Evolutionary conservation across 1,284 basidiomycete genomes (phyloP).

Genomic region (Veloporphyrellus conicus): DNA sequence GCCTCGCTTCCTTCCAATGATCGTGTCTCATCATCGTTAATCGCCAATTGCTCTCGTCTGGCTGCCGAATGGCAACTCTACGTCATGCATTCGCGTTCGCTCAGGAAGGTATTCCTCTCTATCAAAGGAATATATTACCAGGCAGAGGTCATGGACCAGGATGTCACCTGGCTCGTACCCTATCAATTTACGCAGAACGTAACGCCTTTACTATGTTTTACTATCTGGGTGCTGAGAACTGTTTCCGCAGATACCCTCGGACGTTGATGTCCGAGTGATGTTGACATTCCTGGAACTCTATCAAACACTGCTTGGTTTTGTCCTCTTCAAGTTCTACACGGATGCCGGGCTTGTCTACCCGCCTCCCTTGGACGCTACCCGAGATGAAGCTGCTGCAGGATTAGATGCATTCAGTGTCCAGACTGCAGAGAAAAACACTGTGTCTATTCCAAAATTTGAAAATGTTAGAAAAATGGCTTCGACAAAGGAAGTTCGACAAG

Average conservation of each 20-base stretch:
- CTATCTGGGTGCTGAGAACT: conserved; percentile 7
- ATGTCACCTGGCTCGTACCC: conserved; percentile 94
- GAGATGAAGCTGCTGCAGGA: conserved; percentile 86
- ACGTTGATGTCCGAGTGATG: conserved; percentile 98
- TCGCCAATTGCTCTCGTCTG: conserved; percentile 88
- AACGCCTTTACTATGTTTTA: conserved; percentile 25
- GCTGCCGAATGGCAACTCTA: conserved; percentile 94
- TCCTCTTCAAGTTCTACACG: conserved; percentile 97
- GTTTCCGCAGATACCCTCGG: conserved; percentile 73
- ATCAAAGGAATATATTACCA: conserved; percentile 99
- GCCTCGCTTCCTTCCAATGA: conserved; percentile 82
- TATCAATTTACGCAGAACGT: conserved; percentile 98
- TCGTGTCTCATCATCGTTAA: conserved; percentile 77
- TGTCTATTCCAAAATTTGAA: conserved; percentile 40
- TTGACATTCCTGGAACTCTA: conserved; percentile 98
- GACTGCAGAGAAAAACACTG: conserved; percentile 37
- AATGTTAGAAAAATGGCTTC: conserved; percentile 57
- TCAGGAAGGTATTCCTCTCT: conserved; percentile 92
- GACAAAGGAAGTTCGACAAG: conserved; percentile 66
- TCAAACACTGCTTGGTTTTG: conserved; percentile 93
- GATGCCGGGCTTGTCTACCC: conserved; percentile 93
- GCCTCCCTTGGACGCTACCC: conserved; percentile 80
- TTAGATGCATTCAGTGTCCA: conserved; percentile 88
- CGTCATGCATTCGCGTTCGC: conserved; percentile 82
- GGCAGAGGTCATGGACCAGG: conserved; percentile 90